phyloP scores from a whole-genome alignment of 208 protist species.

The Acanthamoeba sp. region DNA sequence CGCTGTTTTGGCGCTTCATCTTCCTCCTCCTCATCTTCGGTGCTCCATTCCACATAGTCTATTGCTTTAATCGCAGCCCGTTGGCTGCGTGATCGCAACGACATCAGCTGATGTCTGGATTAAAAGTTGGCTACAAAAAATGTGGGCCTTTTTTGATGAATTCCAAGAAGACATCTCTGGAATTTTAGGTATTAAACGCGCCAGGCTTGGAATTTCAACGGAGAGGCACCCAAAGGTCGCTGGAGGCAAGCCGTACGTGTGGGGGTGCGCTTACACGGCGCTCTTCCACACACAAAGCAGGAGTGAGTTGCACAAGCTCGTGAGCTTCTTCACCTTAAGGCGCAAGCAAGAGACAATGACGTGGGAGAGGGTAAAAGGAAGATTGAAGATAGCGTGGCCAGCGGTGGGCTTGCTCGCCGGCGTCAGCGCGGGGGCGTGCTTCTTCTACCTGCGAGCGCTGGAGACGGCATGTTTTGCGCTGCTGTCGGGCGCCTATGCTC shows the following conservation, averaged over 20 bases:
- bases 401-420: not conserved
- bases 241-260: too few species aligned
- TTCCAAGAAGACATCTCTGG: too few species aligned
- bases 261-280: too few species aligned
- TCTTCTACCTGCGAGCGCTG: constrained; percentile 4
- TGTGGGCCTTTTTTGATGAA: too few species aligned
- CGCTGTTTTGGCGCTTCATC: not conserved
- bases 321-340: too few species aligned
- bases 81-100: constrained; percentile 46
- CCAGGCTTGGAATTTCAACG: too few species aligned
- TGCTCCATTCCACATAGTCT: constrained; percentile 31
- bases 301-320: too few species aligned
- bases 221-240: too few species aligned
- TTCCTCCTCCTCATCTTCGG: constrained; percentile 6
- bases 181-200: too few species aligned
- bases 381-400: not conserved
- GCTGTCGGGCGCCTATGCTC: not conserved
- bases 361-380: not conserved
- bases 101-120: not conserved
- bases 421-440: not conserved
- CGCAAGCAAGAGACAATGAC: too few species aligned
- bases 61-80: not conserved
- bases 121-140: not conserved
- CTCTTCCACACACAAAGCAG: too few species aligned
- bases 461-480: not conserved